These are phyloP conservation scores for Fraxinus velutina DNA, from an alignment of 305 asterid species.

Conservation along the genomic window DNA sequence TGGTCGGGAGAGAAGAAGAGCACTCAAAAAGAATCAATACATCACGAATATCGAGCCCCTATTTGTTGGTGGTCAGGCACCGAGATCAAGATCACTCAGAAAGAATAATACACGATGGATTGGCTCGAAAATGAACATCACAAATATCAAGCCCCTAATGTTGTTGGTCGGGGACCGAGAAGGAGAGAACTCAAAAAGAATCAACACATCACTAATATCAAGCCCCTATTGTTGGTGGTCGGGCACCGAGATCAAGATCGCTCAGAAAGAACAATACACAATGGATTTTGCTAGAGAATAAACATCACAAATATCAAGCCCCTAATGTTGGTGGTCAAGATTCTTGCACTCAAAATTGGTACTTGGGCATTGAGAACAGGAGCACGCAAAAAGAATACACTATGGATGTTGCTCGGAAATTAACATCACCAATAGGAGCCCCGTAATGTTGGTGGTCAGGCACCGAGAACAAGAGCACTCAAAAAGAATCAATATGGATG, in stretches of 20 bases:
- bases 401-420: background rate
- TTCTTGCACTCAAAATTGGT: background rate
- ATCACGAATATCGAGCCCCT: too few species aligned
- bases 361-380: background rate
- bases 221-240: background rate
- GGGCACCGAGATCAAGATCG: background rate
- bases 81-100: too few species aligned
- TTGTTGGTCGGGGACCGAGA: background rate
- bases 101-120: too few species aligned
- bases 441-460: too few species aligned
- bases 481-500: too few species aligned
- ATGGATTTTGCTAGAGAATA: background rate
- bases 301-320: background rate
- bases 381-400: background rate
- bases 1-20: too few species aligned
- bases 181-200: background rate
- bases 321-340: background rate
- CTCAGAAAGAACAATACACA: background rate
- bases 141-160: background rate
- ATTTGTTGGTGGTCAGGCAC: too few species aligned
- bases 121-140: too few species aligned
- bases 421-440: too few species aligned
- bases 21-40: too few species aligned
- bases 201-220: background rate
- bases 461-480: too few species aligned